Conservation (phyloP, 2,329 filamentous ascomycete genomes). For the Aureobasidium mangrovei region DNA sequence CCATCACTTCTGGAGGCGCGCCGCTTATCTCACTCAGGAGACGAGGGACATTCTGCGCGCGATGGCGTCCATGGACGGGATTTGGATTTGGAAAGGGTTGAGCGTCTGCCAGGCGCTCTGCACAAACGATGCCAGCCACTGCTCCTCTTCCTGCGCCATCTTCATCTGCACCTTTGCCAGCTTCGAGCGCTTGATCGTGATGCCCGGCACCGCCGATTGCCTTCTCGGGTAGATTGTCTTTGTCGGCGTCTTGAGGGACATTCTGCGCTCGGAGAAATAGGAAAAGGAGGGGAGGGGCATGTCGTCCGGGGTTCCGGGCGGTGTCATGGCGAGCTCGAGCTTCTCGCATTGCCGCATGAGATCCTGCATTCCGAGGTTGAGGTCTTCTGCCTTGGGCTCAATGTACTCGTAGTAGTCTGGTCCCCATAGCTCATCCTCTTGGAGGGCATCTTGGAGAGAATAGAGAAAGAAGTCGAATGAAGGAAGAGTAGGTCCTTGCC, state of each 20-base stretch:
- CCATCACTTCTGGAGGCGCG: not conserved
- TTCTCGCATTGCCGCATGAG: constrained; percentile 37
- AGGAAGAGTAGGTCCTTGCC: constrained; percentile 27
- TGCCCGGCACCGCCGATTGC: constrained; percentile 19
- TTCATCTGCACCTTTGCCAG: constrained; percentile 38
- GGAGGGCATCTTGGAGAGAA: constrained; percentile 33
- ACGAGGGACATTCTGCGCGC: constrained; percentile 10
- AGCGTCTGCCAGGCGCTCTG: constrained; percentile 35
- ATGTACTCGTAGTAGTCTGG: constrained; percentile 36
- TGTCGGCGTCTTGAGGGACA: constrained; percentile 12
- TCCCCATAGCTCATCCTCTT: constrained; percentile 37
- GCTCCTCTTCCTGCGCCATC: constrained; percentile 35
- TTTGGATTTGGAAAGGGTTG: constrained; percentile 9
- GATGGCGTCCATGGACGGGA: constrained; percentile 7
- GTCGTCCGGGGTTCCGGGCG: constrained; percentile 15
- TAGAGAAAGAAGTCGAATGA: constrained; percentile 35
- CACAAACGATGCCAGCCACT: constrained; percentile 34
- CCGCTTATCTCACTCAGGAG: constrained; percentile 7
- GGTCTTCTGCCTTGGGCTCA: constrained; percentile 34
- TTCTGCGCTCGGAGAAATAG: constrained; percentile 14
- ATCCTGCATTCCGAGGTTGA: constrained; percentile 36
- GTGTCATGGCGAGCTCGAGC: constrained; percentile 27
- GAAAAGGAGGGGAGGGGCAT: constrained; percentile 17
- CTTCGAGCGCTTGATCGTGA: constrained; percentile 32
- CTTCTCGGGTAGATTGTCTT: constrained; percentile 12